Conservation (phyloP, 805 yeast genomes). For the Millerozyma miso region DNA sequence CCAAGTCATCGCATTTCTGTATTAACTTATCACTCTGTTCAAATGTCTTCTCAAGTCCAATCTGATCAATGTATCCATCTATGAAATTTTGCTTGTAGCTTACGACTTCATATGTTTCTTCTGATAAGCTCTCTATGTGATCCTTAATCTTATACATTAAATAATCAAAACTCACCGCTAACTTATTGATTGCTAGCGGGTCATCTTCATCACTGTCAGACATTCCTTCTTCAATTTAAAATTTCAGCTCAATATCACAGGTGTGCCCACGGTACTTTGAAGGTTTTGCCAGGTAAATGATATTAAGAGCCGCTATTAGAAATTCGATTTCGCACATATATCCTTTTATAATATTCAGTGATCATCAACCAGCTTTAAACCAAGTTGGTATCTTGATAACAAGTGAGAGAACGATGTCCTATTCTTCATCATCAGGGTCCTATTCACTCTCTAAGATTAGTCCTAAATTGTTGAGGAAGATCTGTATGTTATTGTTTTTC, state of each 20-base stretch:
- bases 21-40: slow-evolving; percentile 36
- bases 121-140: slow-evolving; percentile 45
- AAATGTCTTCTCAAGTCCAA: slow-evolving; percentile 32
- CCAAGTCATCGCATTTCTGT: slow-evolving; percentile 45
- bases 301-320: no score
- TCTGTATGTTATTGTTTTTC: slow-evolving; percentile 31
- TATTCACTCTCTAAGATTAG: slow-evolving; percentile 42
- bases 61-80: slow-evolving; percentile 20
- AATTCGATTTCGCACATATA: not conserved
- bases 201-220: slow-evolving; percentile 34
- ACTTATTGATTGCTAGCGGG: slow-evolving; percentile 56
- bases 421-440: slow-evolving; percentile 15
- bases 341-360: not conserved
- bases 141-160: slow-evolving; percentile 59
- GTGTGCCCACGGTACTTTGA: not conserved
- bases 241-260: not conserved
- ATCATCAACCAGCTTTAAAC: not conserved
- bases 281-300: no score
- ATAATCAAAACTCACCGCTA: slow-evolving; percentile 63
- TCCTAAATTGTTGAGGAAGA: slow-evolving; percentile 43
- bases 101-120: slow-evolving; percentile 30
- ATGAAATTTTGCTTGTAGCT: slow-evolving; percentile 25
- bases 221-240: not conserved
- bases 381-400: not conserved
- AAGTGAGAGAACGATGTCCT: slow-evolving; percentile 9